Conservation (phyloP, 768 basidiomycete genomes). For the Suillus discolor region DNA sequence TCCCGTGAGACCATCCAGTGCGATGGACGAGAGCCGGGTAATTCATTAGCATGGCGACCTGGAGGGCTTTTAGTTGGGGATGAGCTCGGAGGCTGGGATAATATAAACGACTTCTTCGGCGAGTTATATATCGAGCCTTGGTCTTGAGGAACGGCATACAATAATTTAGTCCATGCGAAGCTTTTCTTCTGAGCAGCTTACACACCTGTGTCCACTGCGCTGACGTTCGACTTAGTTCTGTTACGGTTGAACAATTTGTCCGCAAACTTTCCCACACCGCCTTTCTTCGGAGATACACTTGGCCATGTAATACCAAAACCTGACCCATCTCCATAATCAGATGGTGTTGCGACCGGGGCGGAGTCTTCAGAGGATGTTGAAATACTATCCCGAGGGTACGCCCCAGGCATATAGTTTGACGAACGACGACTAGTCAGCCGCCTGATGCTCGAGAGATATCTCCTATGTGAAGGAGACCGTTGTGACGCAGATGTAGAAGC, state of each 20-base stretch:
- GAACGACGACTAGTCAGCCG: slow-evolving; percentile 44
- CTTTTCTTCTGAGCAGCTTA: slow-evolving; percentile 12
- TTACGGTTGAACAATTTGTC: slow-evolving; percentile 59
- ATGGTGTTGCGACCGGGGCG: slow-evolving; percentile 58
- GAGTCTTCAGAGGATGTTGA: slow-evolving; percentile 75
- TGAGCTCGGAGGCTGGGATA: slow-evolving; percentile 24
- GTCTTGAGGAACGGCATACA: slow-evolving; percentile 18
- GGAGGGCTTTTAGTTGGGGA: slow-evolving; percentile 18
- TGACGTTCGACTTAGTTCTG: slow-evolving; percentile 55
- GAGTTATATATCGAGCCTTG: slow-evolving; percentile 30
- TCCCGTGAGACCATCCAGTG: slow-evolving; percentile 53
- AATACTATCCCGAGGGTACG: slow-evolving; percentile 58
- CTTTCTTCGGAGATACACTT: slow-evolving; percentile 54
- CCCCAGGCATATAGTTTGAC: slow-evolving; percentile 40
- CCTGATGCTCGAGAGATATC: slow-evolving; percentile 52
- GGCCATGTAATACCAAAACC: slow-evolving; percentile 48
- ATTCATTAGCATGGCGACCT: slow-evolving; percentile 14
- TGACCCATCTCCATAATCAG: slow-evolving; percentile 42
- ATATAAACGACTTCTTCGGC: slow-evolving; percentile 24
- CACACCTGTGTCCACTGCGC: slow-evolving; percentile 48
- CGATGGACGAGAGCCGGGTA: slow-evolving; percentile 31
- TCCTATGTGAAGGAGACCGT: slow-evolving; percentile 47
- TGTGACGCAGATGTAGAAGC: slow-evolving; percentile 48
- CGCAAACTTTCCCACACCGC: slow-evolving; percentile 51
- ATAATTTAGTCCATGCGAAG: not conserved